These are phyloP conservation scores for Vinca minor DNA, from an alignment of 257 asterid species.

Conservation along the genomic window DNA sequence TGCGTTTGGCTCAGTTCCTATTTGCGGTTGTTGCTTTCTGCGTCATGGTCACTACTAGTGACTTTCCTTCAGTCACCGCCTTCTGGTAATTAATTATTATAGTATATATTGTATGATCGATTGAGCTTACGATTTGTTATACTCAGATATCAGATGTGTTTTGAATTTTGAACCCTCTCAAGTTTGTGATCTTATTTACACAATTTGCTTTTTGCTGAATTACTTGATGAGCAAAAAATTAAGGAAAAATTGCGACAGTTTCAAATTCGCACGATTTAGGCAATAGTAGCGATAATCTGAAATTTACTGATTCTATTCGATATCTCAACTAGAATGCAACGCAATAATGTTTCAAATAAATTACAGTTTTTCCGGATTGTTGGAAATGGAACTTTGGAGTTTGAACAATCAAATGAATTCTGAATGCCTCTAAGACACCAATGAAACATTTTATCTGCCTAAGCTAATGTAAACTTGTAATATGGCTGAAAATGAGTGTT, in stretches of 20 bases:
- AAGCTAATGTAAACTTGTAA: constrained; percentile 5
- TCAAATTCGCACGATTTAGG: background rate
- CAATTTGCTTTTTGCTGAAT: background rate
- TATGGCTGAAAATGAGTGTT: background rate
- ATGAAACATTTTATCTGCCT: background rate
- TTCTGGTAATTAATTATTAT: constrained; percentile 49
- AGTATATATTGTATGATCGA: background rate
- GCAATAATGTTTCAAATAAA: background rate
- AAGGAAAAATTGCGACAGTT: too few species aligned
- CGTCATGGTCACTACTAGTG: constrained; percentile 88
- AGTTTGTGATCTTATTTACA: background rate
- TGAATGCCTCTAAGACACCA: background rate
- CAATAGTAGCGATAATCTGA: background rate
- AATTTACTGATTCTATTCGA: background rate
- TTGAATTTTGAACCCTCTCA: background rate
- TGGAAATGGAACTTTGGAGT: background rate
- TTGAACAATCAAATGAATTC: background rate
- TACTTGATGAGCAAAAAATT: too few species aligned
- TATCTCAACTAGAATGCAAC: background rate
- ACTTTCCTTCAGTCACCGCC: constrained; percentile 95
- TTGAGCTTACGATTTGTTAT: background rate
- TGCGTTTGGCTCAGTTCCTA: constrained; percentile 64
- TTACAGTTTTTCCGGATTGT: background rate
- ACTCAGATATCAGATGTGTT: background rate
- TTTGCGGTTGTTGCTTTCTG: constrained; percentile 70